These are phyloP conservation scores for Hypoxylon lenormandii DNA, from an alignment of 495 filamentous ascomycete species.

Conservation along the genomic window DNA sequence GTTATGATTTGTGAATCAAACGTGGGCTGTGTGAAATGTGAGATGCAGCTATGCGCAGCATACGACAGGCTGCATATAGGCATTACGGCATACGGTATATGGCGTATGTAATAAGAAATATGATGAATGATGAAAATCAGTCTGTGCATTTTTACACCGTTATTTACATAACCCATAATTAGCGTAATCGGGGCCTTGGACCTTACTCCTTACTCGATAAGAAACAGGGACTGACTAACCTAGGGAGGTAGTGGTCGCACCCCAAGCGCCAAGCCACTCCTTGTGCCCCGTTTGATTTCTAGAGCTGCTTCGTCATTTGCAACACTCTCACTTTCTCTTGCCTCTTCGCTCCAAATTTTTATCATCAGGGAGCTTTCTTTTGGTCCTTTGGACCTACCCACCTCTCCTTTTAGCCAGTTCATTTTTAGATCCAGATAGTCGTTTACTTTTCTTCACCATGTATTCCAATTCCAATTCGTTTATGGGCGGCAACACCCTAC, in stretches of 20 bases:
- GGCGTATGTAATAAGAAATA: no score
- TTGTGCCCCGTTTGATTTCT: slow-evolving; percentile 34
- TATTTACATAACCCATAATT: neutral
- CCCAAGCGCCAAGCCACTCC: slow-evolving; percentile 46
- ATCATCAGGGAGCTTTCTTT: slow-evolving; percentile 33
- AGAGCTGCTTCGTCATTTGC: slow-evolving; percentile 50
- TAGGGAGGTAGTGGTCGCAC: neutral
- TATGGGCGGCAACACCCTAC: slow-evolving; percentile 78
- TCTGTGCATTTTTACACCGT: neutral
- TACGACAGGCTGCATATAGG: no score
- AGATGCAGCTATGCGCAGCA: no score
- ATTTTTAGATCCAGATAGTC: slow-evolving; percentile 17
- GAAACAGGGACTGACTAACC: neutral
- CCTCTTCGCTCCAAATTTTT: slow-evolving; percentile 13
- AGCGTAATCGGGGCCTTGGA: slow-evolving; percentile 15
- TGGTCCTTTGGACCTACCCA: slow-evolving; percentile 37
- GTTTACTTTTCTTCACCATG: slow-evolving; percentile 64
- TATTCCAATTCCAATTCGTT: slow-evolving; percentile 89
- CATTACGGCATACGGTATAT: no score
- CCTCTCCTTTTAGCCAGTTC: slow-evolving; percentile 20
- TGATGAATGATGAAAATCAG: neutral
- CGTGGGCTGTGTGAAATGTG: no score
- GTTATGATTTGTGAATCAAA: no score
- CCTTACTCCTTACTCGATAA: neutral
- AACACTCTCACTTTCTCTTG: slow-evolving; percentile 24